Conservation (phyloP, 352 stramenopile genomes). For the Globisporangium viniferum region DNA sequence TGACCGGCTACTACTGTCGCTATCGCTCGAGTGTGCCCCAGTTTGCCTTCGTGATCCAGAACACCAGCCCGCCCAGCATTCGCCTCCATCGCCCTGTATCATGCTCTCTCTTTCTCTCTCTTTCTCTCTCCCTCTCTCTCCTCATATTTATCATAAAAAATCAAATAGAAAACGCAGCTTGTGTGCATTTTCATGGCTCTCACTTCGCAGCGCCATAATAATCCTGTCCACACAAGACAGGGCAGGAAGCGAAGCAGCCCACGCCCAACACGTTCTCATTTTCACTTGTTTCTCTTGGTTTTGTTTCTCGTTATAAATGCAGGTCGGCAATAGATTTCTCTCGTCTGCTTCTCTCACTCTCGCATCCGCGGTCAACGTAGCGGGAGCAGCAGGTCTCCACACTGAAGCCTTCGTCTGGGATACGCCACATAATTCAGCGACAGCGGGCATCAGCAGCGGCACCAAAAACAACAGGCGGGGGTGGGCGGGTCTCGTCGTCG, state of each 20-base stretch:
- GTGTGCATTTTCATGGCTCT: not conserved
- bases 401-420: not conserved
- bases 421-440: not conserved
- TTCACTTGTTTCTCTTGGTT: not conserved
- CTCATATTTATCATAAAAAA: constrained; percentile 3
- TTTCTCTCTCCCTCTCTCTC: not conserved
- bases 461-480: not conserved
- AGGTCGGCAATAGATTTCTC: constrained; percentile 1
- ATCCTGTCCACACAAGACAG: not conserved
- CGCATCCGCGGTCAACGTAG: not conserved
- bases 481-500: not conserved
- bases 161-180: constrained; percentile 6
- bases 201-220: too few relatives aligned
- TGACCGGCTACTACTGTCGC: not conserved
- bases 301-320: constrained; percentile 5
- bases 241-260: not conserved
- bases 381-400: not conserved
- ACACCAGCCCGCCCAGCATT: not conserved
- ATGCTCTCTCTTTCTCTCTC: not conserved
- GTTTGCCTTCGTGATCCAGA: not conserved
- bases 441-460: not conserved
- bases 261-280: not conserved
- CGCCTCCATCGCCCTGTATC: not conserved
- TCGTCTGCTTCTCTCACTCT: not conserved
- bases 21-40: not conserved